Evolutionary conservation across 1,284 basidiomycete species (phyloP).

Genomic region (Puccinia horiana): DNA sequence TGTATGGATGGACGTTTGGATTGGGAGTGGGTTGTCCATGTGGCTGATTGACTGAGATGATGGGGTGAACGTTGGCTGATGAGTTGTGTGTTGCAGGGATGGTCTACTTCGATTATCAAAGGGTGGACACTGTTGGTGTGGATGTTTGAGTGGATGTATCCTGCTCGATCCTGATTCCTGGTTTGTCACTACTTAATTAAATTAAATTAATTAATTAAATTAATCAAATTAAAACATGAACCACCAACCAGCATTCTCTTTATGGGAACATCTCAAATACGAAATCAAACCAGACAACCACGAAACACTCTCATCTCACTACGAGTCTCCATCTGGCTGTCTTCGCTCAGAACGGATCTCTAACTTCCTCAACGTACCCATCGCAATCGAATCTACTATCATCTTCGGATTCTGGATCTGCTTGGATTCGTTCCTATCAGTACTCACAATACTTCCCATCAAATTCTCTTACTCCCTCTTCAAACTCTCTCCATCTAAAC

Average conservation of each 20-base stretch:
- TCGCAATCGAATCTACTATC: constrained; percentile 93
- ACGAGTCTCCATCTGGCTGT: background rate
- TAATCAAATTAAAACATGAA: background rate
- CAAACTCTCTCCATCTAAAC: background rate
- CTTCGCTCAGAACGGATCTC: constrained; percentile 95
- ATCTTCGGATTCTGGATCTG: constrained; percentile 90
- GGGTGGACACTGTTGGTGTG: constrained; percentile 30
- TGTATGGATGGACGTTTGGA: constrained; percentile 37
- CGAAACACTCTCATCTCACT: too few relatives aligned
- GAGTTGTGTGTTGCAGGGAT: background rate
- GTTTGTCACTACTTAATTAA: background rate
- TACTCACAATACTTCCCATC: constrained; percentile 95
- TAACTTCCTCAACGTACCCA: constrained; percentile 90
- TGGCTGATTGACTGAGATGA: background rate
- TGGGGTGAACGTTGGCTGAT: too few relatives aligned
- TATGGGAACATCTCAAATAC: constrained; percentile 89
- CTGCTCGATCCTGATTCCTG: background rate
- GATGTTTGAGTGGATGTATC: constrained; percentile 46
- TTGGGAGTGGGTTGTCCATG: constrained; percentile 10
- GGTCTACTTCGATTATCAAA: constrained; percentile 33
- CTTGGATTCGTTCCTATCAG: constrained; percentile 95
- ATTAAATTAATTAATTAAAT: background rate
- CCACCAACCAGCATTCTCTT: constrained; percentile 65
- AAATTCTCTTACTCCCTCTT: constrained; percentile 62
- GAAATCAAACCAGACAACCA: constrained; percentile 51